Percentiles rank a stretch among this genome's conserved stretches.
phyloP scores from a whole-genome alignment of 208 protist species.

The Leishmania guyanensis region DNA sequence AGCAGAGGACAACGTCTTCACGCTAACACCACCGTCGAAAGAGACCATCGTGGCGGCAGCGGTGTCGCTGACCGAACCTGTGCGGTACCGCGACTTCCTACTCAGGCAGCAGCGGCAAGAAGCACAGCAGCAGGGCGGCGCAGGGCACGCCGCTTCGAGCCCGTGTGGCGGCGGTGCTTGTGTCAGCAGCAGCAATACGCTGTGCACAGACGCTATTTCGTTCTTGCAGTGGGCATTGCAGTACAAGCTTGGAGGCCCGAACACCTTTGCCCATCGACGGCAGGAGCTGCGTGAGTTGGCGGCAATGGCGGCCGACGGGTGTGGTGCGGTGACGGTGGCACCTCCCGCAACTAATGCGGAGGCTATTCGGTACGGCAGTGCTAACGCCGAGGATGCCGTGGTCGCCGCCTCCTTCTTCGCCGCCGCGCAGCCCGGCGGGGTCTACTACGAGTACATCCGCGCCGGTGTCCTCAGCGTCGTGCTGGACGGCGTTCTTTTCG shows the following conservation, averaged over 20 bases:
- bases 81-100: slow-evolving; percentile 29
- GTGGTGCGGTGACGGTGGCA: not conserved
- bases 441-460: slow-evolving; percentile 79
- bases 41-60: not conserved
- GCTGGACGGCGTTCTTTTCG: slow-evolving; percentile 78
- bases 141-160: not conserved
- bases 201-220: slow-evolving; percentile 30
- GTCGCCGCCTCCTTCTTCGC: slow-evolving; percentile 77
- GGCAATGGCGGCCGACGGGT: not conserved
- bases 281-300: slow-evolving; percentile 52
- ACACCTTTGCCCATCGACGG: slow-evolving; percentile 69
- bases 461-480: slow-evolving; percentile 49
- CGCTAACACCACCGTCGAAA: slow-evolving; percentile 4
- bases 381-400: slow-evolving; percentile 34
- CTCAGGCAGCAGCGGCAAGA: not conserved
- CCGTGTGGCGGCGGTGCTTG: not conserved
- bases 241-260: slow-evolving; percentile 65
- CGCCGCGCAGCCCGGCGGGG: slow-evolving; percentile 56
- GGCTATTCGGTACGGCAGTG: not conserved
- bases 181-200: not conserved
- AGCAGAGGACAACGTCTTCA: slow-evolving; percentile 35
- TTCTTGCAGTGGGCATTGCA: slow-evolving; percentile 73
- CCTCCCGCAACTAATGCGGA: not conserved
- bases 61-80: slow-evolving; percentile 6
- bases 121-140: not conserved